Percentiles rank a stretch among this genome's conserved stretches.
These are phyloP conservation scores for Microdochium paspali DNA, from an alignment of 2,329 filamentous ascomycete species.

Conservation along the genomic window DNA sequence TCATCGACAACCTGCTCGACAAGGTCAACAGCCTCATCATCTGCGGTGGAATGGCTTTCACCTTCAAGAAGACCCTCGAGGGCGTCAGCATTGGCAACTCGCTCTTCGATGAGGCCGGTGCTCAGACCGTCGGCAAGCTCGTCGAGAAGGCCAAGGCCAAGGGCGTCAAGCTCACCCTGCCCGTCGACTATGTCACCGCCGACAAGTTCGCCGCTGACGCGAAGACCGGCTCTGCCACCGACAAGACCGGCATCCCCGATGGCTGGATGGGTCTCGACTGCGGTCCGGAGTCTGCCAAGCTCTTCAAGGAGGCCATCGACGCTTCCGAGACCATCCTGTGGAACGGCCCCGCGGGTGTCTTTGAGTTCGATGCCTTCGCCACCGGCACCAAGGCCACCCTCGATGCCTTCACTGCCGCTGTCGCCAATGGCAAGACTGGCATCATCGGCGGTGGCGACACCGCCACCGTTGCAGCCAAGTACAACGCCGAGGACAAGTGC, in stretches of 20 bases:
- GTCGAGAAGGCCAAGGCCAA: slow-evolving; percentile 95
- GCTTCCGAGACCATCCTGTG: slow-evolving; percentile 94
- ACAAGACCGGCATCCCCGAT: slow-evolving; percentile 83
- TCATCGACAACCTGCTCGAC: slow-evolving; percentile 96
- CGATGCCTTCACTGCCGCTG: slow-evolving; percentile 76
- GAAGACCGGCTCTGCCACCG: slow-evolving; percentile 69
- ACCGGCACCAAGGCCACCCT: slow-evolving; percentile 86
- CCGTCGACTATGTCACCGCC: slow-evolving; percentile 90
- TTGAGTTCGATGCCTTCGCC: slow-evolving; percentile 93
- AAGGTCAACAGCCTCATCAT: slow-evolving; percentile 97
- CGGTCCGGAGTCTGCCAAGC: slow-evolving; percentile 76
- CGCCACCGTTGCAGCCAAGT: slow-evolving; percentile 95
- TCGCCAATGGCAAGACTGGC: slow-evolving; percentile 81
- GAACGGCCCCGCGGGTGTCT: slow-evolving; percentile 97
- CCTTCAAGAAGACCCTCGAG: slow-evolving; percentile 99
- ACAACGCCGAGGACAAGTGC: slow-evolving; percentile 89
- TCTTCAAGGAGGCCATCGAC: slow-evolving; percentile 80
- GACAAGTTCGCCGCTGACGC: slow-evolving; percentile 91
- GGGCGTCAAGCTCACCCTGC: slow-evolving; percentile 89
- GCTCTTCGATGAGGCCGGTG: slow-evolving; percentile 87
- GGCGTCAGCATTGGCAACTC: slow-evolving; percentile 81
- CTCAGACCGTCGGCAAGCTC: slow-evolving; percentile 81
- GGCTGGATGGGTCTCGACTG: slow-evolving; percentile 98
- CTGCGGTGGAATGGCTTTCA: slow-evolving; percentile 98
- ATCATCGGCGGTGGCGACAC: slow-evolving; percentile 99